Base-by-base conservation (phyloP, 2,329 filamentous ascomycete species). In the Paraphoma chrysanthemicola region DNA sequence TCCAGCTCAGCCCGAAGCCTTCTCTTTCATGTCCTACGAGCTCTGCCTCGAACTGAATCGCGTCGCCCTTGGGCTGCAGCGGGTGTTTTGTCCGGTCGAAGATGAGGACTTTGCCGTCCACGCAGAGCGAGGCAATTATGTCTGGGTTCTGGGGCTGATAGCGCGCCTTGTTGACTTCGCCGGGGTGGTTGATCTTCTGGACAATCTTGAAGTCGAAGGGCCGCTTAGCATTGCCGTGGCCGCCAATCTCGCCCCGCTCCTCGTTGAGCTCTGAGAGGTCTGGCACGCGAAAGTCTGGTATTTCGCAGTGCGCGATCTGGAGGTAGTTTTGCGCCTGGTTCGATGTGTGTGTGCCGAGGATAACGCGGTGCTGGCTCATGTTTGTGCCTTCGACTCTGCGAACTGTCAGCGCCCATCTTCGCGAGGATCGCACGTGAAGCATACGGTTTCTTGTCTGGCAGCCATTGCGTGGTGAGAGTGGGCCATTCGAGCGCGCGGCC, bases 131-230 rank as follows among this genome's bases (percentile, higher is more conserved):
- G 3, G 95, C 95, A 69, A 99, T 96, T 55, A 99, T 88, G 71
- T 99, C 93, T 5, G 94, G 93, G 72, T 99, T 99, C 76, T 98
- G 94, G 11, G 95, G 95, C 78, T 97, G 93, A 75, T 98, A 98
- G 66, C 95, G 89, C 14, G 95, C 96, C 82, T 98, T 99, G 84
- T 99, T 99, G 74, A 99, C 93, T 78, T 99, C 95, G 62, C 92
- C 91, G 14, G 93, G 93, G 75, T 99, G 95, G 75, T 96, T 91
- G 74, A 99, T 99, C 78, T 91, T 95, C 78, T 99, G 95, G 49
- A 95, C 89, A 70, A 99, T 91, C 63, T 90, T 90, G 82, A 96
- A 97, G 71, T 91, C 93, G 77, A 98, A 86, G 18, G 88, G 85
- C 63, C 92, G 90, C 59, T 89, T 89, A 48, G 83, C 82, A 54